Conservation (phyloP, 2,329 filamentous ascomycete species). For the Pestalotiopsis sp. region DNA sequence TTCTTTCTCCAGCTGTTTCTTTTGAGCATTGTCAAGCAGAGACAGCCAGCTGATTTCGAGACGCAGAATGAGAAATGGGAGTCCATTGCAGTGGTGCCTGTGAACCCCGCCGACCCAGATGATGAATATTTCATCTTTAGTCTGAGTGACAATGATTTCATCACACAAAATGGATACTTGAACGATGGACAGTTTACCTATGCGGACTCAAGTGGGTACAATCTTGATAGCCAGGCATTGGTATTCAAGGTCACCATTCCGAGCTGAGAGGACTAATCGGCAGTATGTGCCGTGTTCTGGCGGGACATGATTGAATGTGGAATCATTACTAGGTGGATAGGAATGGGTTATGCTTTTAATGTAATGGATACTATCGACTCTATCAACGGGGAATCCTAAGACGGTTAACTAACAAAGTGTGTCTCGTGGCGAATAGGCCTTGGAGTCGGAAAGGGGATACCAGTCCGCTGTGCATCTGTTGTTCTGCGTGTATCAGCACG, state of each 20-base stretch:
- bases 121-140: constrained; percentile 70
- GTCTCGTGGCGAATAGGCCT: not conserved
- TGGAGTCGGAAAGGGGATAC: not conserved
- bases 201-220: constrained; percentile 57
- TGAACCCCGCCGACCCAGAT: constrained; percentile 44
- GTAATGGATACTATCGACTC: not conserved
- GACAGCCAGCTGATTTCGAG: not conserved
- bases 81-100: constrained; percentile 64
- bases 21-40: not conserved
- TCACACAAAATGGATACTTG: constrained; percentile 68
- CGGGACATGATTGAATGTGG: not conserved
- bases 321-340: not conserved
- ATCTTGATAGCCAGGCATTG: constrained; percentile 64
- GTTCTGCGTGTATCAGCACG: constrained; percentile 9
- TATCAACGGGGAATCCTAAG: not conserved
- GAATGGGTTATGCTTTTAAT: not conserved
- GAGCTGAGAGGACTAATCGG: constrained; percentile 10
- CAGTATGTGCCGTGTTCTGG: not conserved
- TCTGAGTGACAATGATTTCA: constrained; percentile 74
- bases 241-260: constrained; percentile 59
- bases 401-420: not conserved
- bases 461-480: constrained; percentile 3
- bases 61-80: constrained; percentile 79
- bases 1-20: not conserved
- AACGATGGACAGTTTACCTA: constrained; percentile 61